These are phyloP conservation scores for Sugiyamaella novakii DNA, from an alignment of 1,139 yeast species.

Conservation along the genomic window DNA sequence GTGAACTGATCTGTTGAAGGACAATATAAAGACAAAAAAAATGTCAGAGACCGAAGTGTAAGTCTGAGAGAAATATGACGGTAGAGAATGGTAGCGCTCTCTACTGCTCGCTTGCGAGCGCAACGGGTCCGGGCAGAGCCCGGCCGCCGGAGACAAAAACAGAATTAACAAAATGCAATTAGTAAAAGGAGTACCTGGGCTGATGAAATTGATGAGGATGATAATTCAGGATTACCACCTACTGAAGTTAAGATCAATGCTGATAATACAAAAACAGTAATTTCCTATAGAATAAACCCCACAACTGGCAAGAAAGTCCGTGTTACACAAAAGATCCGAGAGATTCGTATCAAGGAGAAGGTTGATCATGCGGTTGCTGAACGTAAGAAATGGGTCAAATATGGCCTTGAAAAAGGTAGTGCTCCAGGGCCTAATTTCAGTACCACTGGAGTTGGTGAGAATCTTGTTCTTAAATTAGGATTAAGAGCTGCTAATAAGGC, in stretches of 20 bases:
- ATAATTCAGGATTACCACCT: constrained; percentile 32
- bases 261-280: constrained; percentile 89
- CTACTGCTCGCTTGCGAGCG: too few relatives aligned
- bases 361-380: constrained; percentile 56
- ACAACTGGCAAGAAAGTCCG: constrained; percentile 83
- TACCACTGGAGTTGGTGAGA: constrained; percentile 83
- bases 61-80: constrained; percentile 1
- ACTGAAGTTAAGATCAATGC: constrained; percentile 74
- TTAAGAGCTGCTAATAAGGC: constrained; percentile 36
- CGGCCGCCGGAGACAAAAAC: background rate
- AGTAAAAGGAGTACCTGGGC: constrained; percentile 22
- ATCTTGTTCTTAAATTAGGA: constrained; percentile 49
- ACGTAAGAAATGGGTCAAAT: constrained; percentile 56
- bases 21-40: background rate
- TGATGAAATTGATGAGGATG: constrained; percentile 33
- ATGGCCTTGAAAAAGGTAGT: constrained; percentile 77
- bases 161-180: constrained; percentile 1
- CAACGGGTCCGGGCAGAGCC: background rate
- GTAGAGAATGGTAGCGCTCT: too few relatives aligned
- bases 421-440: constrained; percentile 89
- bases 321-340: constrained; percentile 81
- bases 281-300: constrained; percentile 68
- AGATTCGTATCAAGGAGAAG: constrained; percentile 73
- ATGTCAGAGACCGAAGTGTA: constrained; percentile 24
- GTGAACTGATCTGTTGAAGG: background rate